Conservation (phyloP, 352 stramenopile species). For the Phytophthora capsici region DNA sequence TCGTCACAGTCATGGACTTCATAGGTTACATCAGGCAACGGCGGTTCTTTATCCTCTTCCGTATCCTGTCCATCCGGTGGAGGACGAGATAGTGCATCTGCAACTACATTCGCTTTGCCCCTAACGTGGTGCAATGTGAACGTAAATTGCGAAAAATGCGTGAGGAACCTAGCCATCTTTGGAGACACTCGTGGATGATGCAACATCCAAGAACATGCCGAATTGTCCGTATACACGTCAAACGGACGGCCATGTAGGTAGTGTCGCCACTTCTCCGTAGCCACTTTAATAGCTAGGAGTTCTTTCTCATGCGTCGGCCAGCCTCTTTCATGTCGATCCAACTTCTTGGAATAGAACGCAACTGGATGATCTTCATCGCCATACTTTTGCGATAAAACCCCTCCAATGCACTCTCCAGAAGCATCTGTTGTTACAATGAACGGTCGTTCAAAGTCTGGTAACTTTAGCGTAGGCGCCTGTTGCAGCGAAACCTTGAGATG, state of each 20-base stretch:
- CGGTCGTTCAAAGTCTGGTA: constrained; percentile 25
- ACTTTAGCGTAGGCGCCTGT: constrained; percentile 35
- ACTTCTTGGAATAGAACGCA: constrained; percentile 12
- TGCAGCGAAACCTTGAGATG: constrained; percentile 30
- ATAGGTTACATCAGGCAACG: constrained; percentile 1
- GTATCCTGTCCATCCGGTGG: neutral
- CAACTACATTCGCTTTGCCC: constrained; percentile 11
- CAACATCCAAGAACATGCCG: constrained; percentile 14
- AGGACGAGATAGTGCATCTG: constrained; percentile 2
- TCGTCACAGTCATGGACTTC: constrained; percentile 3
- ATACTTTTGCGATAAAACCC: constrained; percentile 13
- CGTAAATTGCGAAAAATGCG: constrained; percentile 11
- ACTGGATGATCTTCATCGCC: constrained; percentile 23
- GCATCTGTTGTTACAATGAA: constrained; percentile 48
- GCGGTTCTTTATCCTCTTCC: constrained; percentile 4
- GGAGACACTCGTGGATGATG: constrained; percentile 11
- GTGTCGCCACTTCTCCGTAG: constrained; percentile 14
- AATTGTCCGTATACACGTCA: constrained; percentile 8
- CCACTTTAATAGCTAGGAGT: constrained; percentile 13
- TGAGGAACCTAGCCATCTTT: constrained; percentile 18
- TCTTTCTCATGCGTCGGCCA: constrained; percentile 26
- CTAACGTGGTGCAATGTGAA: constrained; percentile 17
- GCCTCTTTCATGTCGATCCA: constrained; percentile 7
- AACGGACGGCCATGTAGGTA: constrained; percentile 21
- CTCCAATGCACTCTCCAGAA: constrained; percentile 22